These are phyloP conservation scores for Pleurotus sapidus DNA, from an alignment of 768 basidiomycete species.

Conservation along the genomic window DNA sequence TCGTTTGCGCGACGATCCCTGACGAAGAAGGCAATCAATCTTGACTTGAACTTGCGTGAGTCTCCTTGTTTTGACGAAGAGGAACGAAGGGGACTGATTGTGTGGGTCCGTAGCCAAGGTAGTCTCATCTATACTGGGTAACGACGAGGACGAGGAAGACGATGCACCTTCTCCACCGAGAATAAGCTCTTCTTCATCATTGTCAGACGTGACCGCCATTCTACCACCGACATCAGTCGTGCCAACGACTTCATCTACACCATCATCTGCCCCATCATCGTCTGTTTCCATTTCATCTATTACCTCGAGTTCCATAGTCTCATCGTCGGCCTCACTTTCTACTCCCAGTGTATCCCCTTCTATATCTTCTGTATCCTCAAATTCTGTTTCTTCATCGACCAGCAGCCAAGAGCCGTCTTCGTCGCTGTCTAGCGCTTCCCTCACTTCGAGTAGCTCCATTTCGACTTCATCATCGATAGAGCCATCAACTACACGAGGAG, in stretches of 20 bases:
- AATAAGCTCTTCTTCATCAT: background rate
- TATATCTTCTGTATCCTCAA: background rate
- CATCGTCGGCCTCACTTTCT: background rate
- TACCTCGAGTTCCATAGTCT: background rate
- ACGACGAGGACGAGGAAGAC: background rate
- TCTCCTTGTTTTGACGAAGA: background rate
- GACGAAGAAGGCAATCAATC: background rate
- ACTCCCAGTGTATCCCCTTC: background rate
- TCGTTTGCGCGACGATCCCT: conserved; percentile 5
- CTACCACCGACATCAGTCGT: conserved; percentile 3
- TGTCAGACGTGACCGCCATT: background rate
- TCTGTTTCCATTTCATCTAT: background rate
- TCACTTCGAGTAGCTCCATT: background rate
- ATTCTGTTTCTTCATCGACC: background rate
- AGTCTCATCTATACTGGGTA: background rate
- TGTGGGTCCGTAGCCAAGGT: background rate
- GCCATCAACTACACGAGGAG: background rate
- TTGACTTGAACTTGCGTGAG: background rate
- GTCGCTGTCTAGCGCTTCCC: background rate
- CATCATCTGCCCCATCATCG: background rate
- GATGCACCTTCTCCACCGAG: background rate
- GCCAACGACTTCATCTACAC: background rate
- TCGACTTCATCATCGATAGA: background rate
- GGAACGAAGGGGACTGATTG: background rate
- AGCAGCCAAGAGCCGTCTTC: background rate